These are phyloP conservation scores for Pestalotiopsis sp. DNA, from an alignment of 2,329 filamentous ascomycete genomes.

Conservation along the genomic window DNA sequence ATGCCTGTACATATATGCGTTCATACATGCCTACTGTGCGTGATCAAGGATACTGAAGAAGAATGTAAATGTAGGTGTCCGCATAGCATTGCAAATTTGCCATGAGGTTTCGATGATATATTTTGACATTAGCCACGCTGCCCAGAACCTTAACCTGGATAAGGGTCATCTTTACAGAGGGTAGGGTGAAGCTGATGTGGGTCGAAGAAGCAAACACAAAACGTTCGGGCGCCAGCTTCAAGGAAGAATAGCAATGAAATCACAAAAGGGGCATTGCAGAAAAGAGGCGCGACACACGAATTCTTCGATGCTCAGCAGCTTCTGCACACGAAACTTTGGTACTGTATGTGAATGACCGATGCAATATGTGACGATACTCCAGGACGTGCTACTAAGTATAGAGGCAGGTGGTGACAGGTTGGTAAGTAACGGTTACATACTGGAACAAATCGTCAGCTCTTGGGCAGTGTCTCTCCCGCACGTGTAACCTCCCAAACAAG, in stretches of 20 bases:
- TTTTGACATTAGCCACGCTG: neutral
- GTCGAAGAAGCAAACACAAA: neutral
- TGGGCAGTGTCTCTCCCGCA: neutral
- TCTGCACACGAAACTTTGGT: neutral
- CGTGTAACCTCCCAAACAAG: constrained; percentile 8
- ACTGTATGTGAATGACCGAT: too few species aligned
- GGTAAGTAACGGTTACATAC: neutral
- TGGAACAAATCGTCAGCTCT: neutral
- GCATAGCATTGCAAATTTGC: neutral
- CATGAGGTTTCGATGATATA: neutral
- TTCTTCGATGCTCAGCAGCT: neutral
- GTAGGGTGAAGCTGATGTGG: neutral
- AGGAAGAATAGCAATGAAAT: neutral
- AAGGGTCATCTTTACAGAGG: too few species aligned
- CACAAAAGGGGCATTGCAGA: neutral
- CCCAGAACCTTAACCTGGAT: neutral
- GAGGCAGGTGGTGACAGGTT: neutral
- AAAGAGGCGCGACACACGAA: neutral
- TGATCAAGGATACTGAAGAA: neutral
- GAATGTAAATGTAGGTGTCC: neutral
- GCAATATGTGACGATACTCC: neutral
- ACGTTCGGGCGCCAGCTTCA: neutral
- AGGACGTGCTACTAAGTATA: neutral
- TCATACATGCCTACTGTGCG: neutral
- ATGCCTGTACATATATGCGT: neutral